These are phyloP conservation scores for Rachicladosporium sp. DNA, from an alignment of 2,329 filamentous ascomycete genomes.

Conservation along the genomic window DNA sequence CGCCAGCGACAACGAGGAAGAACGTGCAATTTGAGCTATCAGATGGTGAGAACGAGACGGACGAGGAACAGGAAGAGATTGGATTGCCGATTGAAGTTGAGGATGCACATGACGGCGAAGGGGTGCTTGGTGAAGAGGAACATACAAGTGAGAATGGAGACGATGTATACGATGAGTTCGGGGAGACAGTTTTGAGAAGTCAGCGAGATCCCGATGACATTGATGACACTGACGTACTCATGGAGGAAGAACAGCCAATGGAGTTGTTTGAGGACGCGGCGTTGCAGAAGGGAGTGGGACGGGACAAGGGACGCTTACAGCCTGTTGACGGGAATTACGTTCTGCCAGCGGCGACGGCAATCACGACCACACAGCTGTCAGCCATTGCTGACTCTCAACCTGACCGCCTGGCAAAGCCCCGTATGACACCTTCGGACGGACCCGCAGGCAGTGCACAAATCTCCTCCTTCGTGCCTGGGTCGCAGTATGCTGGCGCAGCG, in stretches of 20 bases:
- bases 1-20: slow-evolving; percentile 17
- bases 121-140: slow-evolving; percentile 5
- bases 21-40: slow-evolving; percentile 11
- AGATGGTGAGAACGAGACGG: slow-evolving; percentile 10
- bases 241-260: background rate
- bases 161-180: slow-evolving; percentile 25
- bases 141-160: slow-evolving; percentile 5
- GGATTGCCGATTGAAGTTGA: slow-evolving; percentile 6
- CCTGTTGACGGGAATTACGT: too few relatives aligned
- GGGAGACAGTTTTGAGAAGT: slow-evolving; percentile 23
- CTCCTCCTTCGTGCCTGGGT: slow-evolving; percentile 23
- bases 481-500: slow-evolving; percentile 21
- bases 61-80: slow-evolving; percentile 9
- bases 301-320: background rate
- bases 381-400: slow-evolving; percentile 37
- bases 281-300: background rate
- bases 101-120: slow-evolving; percentile 9
- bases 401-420: slow-evolving; percentile 17
- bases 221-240: slow-evolving; percentile 3
- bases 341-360: background rate
- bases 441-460: slow-evolving; percentile 19
- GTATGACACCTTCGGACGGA: slow-evolving; percentile 18
- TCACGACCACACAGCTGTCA: slow-evolving; percentile 21
- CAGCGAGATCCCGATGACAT: slow-evolving; percentile 14
- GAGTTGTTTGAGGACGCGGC: background rate